A percentile compares a stretch with the other conserved stretches of the same genome.
phyloP scores from a whole-genome alignment of 1,139 yeast genomes.

The Geotrichum reessii region DNA sequence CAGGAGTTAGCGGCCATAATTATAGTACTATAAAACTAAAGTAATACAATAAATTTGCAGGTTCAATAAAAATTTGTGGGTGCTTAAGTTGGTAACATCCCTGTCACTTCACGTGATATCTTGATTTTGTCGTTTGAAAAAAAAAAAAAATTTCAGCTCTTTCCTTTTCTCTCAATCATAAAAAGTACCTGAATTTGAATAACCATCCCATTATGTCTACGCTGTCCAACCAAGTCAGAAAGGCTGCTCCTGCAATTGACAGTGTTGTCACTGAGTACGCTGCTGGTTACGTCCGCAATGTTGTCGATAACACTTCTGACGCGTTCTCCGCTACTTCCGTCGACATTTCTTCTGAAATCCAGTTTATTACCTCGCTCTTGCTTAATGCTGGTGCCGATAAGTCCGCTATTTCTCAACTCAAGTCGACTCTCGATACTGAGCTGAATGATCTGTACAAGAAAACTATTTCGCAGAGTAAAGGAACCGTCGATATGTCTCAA shows the following conservation, averaged over 20 bases:
- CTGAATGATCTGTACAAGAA: slow-evolving; percentile 55
- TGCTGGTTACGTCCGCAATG: slow-evolving; percentile 78
- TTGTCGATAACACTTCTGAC: slow-evolving; percentile 69
- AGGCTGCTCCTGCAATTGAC: slow-evolving; percentile 81
- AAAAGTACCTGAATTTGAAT: not conserved
- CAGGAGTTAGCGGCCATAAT: not conserved
- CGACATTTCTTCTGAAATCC: slow-evolving; percentile 59
- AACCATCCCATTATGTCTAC: slow-evolving; percentile 9
- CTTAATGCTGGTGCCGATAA: slow-evolving; percentile 75
- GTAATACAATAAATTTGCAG: not conserved
- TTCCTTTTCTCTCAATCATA: not conserved
- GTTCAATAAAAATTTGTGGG: not conserved
- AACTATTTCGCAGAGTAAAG: slow-evolving; percentile 49
- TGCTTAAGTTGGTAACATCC: not conserved
- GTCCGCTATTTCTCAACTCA: slow-evolving; percentile 47
- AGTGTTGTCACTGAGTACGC: slow-evolving; percentile 90
- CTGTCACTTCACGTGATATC: slow-evolving; percentile 10
- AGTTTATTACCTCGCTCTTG: slow-evolving; percentile 57
- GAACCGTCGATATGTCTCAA: slow-evolving; percentile 67
- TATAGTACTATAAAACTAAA: no score
- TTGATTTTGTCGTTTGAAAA: no score
- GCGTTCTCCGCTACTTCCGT: slow-evolving; percentile 61
- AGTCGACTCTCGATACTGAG: slow-evolving; percentile 43
- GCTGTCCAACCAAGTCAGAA: slow-evolving; percentile 52
- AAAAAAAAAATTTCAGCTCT: not conserved